Evolutionary conservation across 306 rosid genomes (phyloP).

Genomic region (Sechiopsis laciniata): DNA sequence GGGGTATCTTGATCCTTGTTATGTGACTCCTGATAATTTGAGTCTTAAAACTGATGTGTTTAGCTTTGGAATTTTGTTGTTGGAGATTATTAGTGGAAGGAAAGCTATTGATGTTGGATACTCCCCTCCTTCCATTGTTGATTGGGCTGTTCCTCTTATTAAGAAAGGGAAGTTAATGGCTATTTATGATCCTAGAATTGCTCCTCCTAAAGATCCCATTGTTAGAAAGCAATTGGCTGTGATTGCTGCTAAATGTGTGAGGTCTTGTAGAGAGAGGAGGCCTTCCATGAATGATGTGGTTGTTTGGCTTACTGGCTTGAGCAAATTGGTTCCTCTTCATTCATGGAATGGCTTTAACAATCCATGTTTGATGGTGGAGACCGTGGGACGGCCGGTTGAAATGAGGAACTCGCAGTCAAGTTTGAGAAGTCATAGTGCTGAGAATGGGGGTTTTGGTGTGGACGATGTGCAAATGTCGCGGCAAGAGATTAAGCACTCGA

Average conservation of each 20-base stretch:
- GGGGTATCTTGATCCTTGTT: constrained; percentile 90
- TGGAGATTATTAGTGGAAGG: constrained; percentile 47
- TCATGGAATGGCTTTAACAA: constrained; percentile 79
- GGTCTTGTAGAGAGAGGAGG: constrained; percentile 85
- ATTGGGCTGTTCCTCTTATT: constrained; percentile 92
- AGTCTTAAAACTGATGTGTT: constrained; percentile 92
- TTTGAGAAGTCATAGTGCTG: constrained; percentile 29
- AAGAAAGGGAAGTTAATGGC: constrained; percentile 60
- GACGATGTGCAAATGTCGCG: constrained; percentile 32
- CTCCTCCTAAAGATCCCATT: constrained; percentile 62
- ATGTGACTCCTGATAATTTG: constrained; percentile 88
- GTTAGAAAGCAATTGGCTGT: constrained; percentile 82
- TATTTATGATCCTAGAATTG: constrained; percentile 71
- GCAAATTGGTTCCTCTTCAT: constrained; percentile 72
- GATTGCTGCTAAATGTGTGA: constrained; percentile 89
- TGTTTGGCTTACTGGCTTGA: constrained; percentile 73
- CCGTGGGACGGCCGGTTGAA: constrained; percentile 61
- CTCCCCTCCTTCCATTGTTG: constrained; percentile 89
- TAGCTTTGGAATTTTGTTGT: constrained; percentile 68
- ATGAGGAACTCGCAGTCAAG: constrained; percentile 26
- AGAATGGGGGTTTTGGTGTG: constrained; percentile 38
- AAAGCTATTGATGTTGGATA: constrained; percentile 79
- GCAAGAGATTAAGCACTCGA: constrained; percentile 47
- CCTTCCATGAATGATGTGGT: constrained; percentile 80
- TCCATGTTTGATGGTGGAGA: constrained; percentile 89